Conservation (phyloP, 768 basidiomycete genomes). For the Epithele typhae region DNA sequence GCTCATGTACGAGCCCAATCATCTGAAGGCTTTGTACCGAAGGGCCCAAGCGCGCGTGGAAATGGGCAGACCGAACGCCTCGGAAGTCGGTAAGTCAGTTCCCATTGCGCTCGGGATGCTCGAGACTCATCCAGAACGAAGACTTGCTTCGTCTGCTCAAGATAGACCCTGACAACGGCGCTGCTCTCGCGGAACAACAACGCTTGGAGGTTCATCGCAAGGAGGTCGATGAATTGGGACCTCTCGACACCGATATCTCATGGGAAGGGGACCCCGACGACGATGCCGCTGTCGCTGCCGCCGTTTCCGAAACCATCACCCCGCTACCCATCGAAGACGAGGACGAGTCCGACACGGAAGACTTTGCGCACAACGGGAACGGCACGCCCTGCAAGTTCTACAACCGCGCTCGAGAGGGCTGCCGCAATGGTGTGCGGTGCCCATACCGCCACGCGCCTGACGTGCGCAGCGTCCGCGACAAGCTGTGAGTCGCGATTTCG, state of each 20-base stretch:
- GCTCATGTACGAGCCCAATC: slow-evolving; percentile 26
- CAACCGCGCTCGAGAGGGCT: slow-evolving; percentile 42
- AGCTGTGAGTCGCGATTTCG: slow-evolving; percentile 35
- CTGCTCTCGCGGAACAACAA: slow-evolving; percentile 12
- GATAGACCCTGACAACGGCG: slow-evolving; percentile 24
- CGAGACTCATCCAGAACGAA: slow-evolving; percentile 5
- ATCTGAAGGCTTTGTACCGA: slow-evolving; percentile 31
- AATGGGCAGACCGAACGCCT: slow-evolving; percentile 15
- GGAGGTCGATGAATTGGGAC: neutral
- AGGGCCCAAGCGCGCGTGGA: slow-evolving; percentile 32
- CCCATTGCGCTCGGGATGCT: too few species aligned
- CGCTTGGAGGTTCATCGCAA: neutral
- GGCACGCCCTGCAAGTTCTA: slow-evolving; percentile 52
- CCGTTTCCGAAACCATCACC: too few species aligned
- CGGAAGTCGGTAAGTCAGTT: slow-evolving; percentile 20
- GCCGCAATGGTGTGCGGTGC: slow-evolving; percentile 38
- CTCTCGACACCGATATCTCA: too few species aligned
- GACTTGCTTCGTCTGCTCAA: slow-evolving; percentile 26
- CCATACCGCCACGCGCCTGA: slow-evolving; percentile 47
- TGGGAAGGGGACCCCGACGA: slow-evolving; percentile 1
- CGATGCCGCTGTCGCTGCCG: slow-evolving; percentile 12
- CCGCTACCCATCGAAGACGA: slow-evolving; percentile 33
- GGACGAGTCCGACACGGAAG: slow-evolving; percentile 49
- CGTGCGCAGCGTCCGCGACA: slow-evolving; percentile 48
- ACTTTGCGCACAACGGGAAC: slow-evolving; percentile 48